Percentiles rank a stretch among this genome's conserved stretches.
Evolutionary conservation across 164 flowering plant genomes (phyloP).

Genomic region (Liquidambar formosana): DNA sequence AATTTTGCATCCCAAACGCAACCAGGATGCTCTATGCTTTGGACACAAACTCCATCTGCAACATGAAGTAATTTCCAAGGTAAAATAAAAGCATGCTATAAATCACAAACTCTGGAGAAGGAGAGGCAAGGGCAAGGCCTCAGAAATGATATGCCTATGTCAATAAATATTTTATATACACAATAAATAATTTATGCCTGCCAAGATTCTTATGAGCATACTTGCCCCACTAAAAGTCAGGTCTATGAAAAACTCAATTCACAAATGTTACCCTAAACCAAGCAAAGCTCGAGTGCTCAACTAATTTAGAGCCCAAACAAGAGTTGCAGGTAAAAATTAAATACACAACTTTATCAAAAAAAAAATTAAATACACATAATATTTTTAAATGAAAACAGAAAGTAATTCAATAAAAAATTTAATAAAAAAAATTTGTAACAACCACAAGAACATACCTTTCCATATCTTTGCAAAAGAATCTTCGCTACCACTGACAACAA

Average conservation of each 20-base stretch:
- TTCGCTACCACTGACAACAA: conserved; percentile 91
- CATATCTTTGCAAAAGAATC: conserved; percentile 91
- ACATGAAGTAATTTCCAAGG: neutral
- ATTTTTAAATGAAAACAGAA: neutral
- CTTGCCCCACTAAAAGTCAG: no score
- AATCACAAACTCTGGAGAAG: no score
- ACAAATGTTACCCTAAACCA: no score
- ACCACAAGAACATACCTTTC: conserved; percentile 63
- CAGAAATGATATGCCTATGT: no score
- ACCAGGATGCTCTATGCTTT: conserved; percentile 98
- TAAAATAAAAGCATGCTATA: neutral
- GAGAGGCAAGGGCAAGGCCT: no score
- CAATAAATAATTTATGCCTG: no score
- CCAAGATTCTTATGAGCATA: no score
- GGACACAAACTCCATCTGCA: conserved; percentile 91
- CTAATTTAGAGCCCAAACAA: neutral
- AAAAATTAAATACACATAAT: neutral
- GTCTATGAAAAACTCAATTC: no score
- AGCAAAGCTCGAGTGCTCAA: no score
- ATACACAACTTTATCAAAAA: no score
- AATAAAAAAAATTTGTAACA: neutral
- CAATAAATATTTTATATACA: no score
- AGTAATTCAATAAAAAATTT: neutral
- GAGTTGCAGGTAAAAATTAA: neutral
- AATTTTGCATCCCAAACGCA: conserved; percentile 98